A percentile compares a stretch with the other conserved stretches of the same genome.
These are phyloP conservation scores for Talaromyces stipitatus DNA, from an alignment of 495 filamentous ascomycete genomes.

Conservation along the genomic window DNA sequence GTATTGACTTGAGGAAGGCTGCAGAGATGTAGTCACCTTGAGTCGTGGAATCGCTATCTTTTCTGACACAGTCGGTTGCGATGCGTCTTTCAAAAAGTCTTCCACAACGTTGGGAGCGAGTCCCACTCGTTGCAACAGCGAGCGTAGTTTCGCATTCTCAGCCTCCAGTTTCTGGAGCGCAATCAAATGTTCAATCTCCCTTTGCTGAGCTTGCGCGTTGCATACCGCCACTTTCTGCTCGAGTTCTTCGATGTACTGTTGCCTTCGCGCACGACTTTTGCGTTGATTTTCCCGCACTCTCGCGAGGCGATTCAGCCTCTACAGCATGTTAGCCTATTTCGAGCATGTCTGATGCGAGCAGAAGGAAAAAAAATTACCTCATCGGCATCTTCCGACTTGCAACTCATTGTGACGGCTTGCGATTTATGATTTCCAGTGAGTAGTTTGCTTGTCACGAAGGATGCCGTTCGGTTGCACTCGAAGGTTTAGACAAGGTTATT, in stretches of 20 bases:
- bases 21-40: background rate
- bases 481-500: too few relatives aligned
- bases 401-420: background rate
- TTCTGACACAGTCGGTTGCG: slow-evolving; percentile 11
- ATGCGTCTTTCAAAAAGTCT: slow-evolving; percentile 20
- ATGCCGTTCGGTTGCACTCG: background rate
- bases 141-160: slow-evolving; percentile 28
- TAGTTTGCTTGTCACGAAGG: background rate
- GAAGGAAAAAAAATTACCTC: background rate
- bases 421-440: background rate
- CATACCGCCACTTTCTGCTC: slow-evolving; percentile 55
- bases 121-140: slow-evolving; percentile 20
- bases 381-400: background rate
- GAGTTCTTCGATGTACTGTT: slow-evolving; percentile 66
- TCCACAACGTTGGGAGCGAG: slow-evolving; percentile 18
- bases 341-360: slow-evolving; percentile 8
- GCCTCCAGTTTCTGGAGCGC: slow-evolving; percentile 28
- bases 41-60: slow-evolving; percentile 36
- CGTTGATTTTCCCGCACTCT: slow-evolving; percentile 74
- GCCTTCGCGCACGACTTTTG: slow-evolving; percentile 65
- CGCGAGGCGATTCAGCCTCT: slow-evolving; percentile 30
- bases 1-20: background rate
- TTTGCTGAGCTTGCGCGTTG: slow-evolving; percentile 35
- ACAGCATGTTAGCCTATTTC: background rate
- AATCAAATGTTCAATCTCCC: slow-evolving; percentile 30